Evolutionary conservation across 192 early-diverging fungal genomes (phyloP).

Genomic region (Entomortierella beljakovae): DNA sequence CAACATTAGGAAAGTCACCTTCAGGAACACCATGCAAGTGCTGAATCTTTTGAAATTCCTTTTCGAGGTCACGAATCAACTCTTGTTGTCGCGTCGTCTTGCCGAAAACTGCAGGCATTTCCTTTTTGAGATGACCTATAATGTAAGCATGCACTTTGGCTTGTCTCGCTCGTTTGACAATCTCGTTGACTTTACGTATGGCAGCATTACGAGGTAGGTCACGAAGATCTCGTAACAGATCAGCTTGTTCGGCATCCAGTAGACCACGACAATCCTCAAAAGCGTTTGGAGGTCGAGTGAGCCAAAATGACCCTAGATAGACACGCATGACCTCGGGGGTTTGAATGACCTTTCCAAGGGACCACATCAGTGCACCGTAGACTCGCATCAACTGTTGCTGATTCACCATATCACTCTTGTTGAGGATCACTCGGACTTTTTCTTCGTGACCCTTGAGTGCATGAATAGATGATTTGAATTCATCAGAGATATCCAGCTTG

Average conservation of each 20-base stretch:
- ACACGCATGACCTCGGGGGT: conserved; percentile 92
- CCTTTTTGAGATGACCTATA: conserved; percentile 82
- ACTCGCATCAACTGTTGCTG: conserved; percentile 91
- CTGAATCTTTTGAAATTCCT: conserved; percentile 82
- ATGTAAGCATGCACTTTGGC: conserved; percentile 89
- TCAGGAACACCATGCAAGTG: conserved; percentile 75
- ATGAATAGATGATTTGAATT: conserved; percentile 86
- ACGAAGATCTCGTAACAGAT: conserved; percentile 80
- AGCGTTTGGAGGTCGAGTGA: conserved; percentile 70
- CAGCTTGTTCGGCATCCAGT: conserved; percentile 79
- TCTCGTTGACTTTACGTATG: conserved; percentile 90
- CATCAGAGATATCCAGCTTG: conserved; percentile 92
- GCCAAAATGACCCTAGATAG: conserved; percentile 87
- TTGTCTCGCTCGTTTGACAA: conserved; percentile 85
- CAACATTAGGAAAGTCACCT: conserved; percentile 88
- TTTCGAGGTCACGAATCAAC: conserved; percentile 76
- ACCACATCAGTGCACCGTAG: conserved; percentile 95
- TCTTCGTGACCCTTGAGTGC: conserved; percentile 86
- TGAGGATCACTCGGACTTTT: conserved; percentile 86
- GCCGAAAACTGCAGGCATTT: conserved; percentile 88
- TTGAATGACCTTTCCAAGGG: conserved; percentile 86
- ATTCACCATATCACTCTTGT: conserved; percentile 90
- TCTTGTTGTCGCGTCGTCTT: conserved; percentile 80
- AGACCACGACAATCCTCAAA: conserved; percentile 78
- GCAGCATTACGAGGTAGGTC: conserved; percentile 84